Evolutionary conservation across 257 asterid genomes (phyloP).

Genomic region (Solanum tarapatanum): DNA sequence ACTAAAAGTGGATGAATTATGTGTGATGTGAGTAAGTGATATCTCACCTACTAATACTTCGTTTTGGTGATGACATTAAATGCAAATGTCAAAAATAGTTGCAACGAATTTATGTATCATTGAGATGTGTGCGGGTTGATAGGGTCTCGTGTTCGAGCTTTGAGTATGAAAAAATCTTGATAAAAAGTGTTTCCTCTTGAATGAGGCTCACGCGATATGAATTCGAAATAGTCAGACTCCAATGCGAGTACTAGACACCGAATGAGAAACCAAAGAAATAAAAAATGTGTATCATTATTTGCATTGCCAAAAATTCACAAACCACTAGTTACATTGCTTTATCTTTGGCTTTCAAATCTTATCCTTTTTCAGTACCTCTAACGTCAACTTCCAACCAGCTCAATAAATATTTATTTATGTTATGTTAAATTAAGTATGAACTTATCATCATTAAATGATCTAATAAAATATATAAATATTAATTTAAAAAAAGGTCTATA

Average conservation of each 20-base stretch:
- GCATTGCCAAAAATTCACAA: neutral
- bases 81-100: neutral
- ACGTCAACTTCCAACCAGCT: neutral
- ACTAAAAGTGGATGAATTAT: neutral
- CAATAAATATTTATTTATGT: neutral
- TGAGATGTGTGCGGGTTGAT: neutral
- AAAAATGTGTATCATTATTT: neutral
- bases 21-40: neutral
- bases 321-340: neutral
- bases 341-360: neutral
- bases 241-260: no score
- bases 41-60: neutral
- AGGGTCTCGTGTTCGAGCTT: neutral
- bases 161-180: neutral
- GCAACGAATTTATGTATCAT: neutral
- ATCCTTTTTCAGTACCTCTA: neutral
- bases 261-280: neutral
- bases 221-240: rapidly evolving
- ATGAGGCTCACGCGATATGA: no score
- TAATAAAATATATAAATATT: neutral
- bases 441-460: neutral
- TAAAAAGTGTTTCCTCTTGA: no score
- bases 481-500: neutral
- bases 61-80: neutral
- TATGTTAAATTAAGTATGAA: neutral